phyloP scores from a whole-genome alignment of 1,284 basidiomycete species.

The Naganishia liquefaciens region DNA sequence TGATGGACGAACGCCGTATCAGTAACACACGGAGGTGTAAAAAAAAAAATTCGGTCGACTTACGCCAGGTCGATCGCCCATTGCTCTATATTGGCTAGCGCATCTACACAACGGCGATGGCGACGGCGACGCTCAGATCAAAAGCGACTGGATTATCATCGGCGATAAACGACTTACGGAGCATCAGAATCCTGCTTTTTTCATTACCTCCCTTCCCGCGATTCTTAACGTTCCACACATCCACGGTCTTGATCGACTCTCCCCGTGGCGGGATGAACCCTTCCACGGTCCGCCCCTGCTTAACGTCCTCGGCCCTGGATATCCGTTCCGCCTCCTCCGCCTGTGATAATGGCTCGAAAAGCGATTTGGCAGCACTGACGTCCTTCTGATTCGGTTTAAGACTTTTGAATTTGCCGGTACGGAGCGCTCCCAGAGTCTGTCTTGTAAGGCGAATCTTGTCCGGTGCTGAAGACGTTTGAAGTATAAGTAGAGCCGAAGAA shows the following conservation, averaged over 20 bases:
- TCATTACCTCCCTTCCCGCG: conserved; percentile 60
- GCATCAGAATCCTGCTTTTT: conserved; percentile 70
- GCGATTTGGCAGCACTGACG: conserved; percentile 32
- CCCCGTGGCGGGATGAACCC: conserved; percentile 31
- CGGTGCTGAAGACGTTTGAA: conserved; percentile 50
- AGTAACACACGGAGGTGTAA: conserved; percentile 5
- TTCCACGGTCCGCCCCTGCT: conserved; percentile 26
- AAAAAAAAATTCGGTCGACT: conserved; percentile 42
- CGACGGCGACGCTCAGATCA: too few relatives aligned
- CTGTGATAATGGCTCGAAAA: conserved; percentile 17
- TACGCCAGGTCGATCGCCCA: conserved; percentile 83
- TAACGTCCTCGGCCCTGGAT: conserved; percentile 9
- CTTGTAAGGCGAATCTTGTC: conserved; percentile 52
- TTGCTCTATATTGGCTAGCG: conserved; percentile 85
- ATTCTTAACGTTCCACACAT: conserved; percentile 30
- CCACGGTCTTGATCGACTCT: conserved; percentile 25
- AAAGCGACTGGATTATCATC: too few relatives aligned
- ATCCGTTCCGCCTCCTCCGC: conserved; percentile 14
- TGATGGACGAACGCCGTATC: neutral
- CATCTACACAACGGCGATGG: too few relatives aligned
- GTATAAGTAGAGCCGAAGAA: conserved; percentile 51
- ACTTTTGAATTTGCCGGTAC: conserved; percentile 43
- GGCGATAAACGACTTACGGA: conserved; percentile 56
- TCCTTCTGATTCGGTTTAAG: conserved; percentile 45
- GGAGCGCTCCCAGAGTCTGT: conserved; percentile 44